Percentiles rank a stretch among this genome's conserved stretches.
Evolutionary conservation across 352 stramenopile species (phyloP).

Genomic region (Halophytophthora batemanensis): DNA sequence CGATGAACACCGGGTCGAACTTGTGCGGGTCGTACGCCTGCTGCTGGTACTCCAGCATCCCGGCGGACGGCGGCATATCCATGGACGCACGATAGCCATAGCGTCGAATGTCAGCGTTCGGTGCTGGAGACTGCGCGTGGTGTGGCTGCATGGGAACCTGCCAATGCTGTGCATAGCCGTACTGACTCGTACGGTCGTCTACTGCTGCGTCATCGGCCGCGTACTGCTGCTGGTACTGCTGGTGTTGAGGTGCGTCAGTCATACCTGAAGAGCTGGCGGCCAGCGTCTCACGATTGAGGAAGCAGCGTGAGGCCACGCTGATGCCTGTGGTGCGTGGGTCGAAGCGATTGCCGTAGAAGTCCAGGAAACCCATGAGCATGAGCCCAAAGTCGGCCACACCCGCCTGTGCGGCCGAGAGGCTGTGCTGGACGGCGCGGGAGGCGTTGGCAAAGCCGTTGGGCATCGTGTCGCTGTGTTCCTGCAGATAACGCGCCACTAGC

Average conservation of each 20-base stretch:
- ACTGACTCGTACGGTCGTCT: slow-evolving; percentile 48
- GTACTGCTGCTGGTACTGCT: slow-evolving; percentile 47
- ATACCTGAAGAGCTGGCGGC: slow-evolving; percentile 12
- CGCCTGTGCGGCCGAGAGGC: slow-evolving; percentile 55
- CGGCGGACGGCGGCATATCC: slow-evolving; percentile 52
- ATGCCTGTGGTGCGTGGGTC: slow-evolving; percentile 90
- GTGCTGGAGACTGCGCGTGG: slow-evolving; percentile 36
- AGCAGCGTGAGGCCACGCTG: slow-evolving; percentile 79
- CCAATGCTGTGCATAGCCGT: slow-evolving; percentile 55
- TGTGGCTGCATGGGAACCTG: slow-evolving; percentile 40
- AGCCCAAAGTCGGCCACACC: slow-evolving; percentile 89
- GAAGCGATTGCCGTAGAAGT: slow-evolving; percentile 97
- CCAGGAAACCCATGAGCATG: slow-evolving; percentile 95
- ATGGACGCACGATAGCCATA: slow-evolving; percentile 71
- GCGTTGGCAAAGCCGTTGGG: slow-evolving; percentile 62
- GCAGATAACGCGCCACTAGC: slow-evolving; percentile 93
- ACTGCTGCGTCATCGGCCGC: slow-evolving; percentile 42
- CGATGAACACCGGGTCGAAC: slow-evolving; percentile 94
- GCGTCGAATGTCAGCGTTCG: slow-evolving; percentile 53
- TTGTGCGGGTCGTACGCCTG: slow-evolving; percentile 85
- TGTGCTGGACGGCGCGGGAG: slow-evolving; percentile 54
- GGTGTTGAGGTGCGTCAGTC: slow-evolving; percentile 33
- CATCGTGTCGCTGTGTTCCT: slow-evolving; percentile 76
- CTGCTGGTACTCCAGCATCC: slow-evolving; percentile 37
- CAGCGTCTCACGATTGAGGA: slow-evolving; percentile 69